Conservation (phyloP, 139 green algal species). For the Picochlorum costavermella region DNA sequence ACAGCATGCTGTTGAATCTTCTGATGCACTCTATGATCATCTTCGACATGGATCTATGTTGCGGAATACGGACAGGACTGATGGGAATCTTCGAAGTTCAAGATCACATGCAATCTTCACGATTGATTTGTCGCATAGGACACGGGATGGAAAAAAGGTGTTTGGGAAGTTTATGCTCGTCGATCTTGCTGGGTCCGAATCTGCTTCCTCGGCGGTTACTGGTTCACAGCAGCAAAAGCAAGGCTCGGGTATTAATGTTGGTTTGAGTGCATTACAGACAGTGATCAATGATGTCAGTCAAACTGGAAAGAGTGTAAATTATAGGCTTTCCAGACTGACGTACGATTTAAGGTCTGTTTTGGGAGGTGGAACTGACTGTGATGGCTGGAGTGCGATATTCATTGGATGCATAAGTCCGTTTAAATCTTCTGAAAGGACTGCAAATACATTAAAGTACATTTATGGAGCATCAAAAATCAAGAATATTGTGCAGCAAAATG, state of each 20-base stretch:
- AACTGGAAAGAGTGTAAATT: conserved; percentile 8
- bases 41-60: conserved; percentile 5
- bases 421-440: neutral
- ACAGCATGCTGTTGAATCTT: neutral
- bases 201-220: conserved; percentile 1
- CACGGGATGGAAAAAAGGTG: neutral
- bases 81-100: conserved; percentile 13
- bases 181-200: conserved; percentile 16
- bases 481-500: conserved; percentile 12
- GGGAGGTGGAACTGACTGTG: conserved; percentile 12
- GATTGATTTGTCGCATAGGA: neutral
- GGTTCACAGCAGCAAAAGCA: conserved; percentile 12
- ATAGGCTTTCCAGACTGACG: conserved; percentile 11
- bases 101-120: conserved; percentile 26
- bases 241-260: conserved; percentile 24
- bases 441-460: conserved; percentile 18
- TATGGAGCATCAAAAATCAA: conserved; percentile 8
- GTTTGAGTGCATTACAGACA: conserved; percentile 13
- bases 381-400: conserved; percentile 25
- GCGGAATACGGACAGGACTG: conserved; percentile 18
- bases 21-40: conserved; percentile 6
- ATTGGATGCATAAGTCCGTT: conserved; percentile 19
- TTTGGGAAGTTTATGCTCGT: conserved; percentile 23
- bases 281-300: conserved; percentile 18
- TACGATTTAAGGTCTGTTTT: conserved; percentile 16